Evolutionary conservation across 2,329 filamentous ascomycete species (phyloP), one percentile per base, ranked within the genome.

Genomic region (Onygena corvina): DNA sequence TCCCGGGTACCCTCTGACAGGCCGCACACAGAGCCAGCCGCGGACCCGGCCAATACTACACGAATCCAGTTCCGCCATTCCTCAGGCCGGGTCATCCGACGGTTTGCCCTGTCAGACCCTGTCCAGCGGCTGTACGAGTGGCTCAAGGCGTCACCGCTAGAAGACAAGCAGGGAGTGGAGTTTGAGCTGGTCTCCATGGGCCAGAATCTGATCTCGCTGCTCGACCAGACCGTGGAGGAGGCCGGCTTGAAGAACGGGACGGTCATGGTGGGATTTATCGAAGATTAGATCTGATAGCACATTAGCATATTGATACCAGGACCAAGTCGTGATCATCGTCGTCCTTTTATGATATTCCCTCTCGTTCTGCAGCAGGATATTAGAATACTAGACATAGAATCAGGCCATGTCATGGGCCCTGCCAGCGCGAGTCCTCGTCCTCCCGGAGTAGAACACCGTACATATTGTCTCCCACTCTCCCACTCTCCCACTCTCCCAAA

Each of bases 141-240:
- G 87, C 79, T 98, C 56, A 98, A 96, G 70, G 83, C 89, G 0
- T 80, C 84, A 52, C 86, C 88, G 1, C 67, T 94, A 45, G 83
- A 89, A 56, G 87, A 84, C 58, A 90, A 87, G 65, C 76, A 78
- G 25, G 86, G 83, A 0, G 67, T 83, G 9, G 76, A 79, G 53
- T 98, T 98, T 67, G 90, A 96, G 64, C 75, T 98, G 56, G 88
- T 92, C 64, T 79, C 79, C 54, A 84, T 94, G 79, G 86, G 88
- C 44, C 83, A 83, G 61, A 92, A 98, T 60, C 68, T 98, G 52
- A 83, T 95, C 35, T 81, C 84, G 14, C 69, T 74, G 49, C 71
- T 95, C 45, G 82, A 88, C 44, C 70, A 76, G 55, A 86, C 80
- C 0, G 84, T 98, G 52, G 79, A 79, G 57, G 83, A 87, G 60